Conservation (phyloP, 2,329 filamentous ascomycete genomes). For the Dothistroma pini region DNA sequence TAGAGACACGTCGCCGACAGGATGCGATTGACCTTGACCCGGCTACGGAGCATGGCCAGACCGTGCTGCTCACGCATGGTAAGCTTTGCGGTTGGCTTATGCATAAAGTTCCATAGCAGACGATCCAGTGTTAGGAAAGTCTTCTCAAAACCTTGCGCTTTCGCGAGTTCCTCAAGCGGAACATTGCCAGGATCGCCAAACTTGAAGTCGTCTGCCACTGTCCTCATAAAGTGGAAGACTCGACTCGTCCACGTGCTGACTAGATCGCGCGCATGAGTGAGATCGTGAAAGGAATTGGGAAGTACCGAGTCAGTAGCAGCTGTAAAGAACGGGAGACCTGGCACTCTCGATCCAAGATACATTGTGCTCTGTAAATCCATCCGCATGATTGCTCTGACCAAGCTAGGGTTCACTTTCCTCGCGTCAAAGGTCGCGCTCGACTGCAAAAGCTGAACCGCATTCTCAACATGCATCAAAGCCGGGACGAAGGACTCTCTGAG, state of each 20-base stretch:
- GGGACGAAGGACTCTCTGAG: conserved; percentile 31
- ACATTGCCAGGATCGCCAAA: conserved; percentile 25
- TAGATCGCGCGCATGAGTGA: conserved; percentile 30
- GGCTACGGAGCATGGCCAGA: conserved; percentile 28
- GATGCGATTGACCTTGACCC: conserved; percentile 31
- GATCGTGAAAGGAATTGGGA: conserved; percentile 25
- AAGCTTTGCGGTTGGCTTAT: conserved; percentile 27
- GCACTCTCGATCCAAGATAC: conserved; percentile 27
- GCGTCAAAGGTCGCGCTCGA: conserved; percentile 21
- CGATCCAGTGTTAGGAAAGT: conserved; percentile 27
- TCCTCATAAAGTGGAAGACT: conserved; percentile 31
- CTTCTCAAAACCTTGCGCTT: conserved; percentile 27
- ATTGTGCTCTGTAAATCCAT: conserved; percentile 32
- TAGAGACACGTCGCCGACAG: conserved; percentile 28
- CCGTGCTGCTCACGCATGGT: conserved; percentile 31
- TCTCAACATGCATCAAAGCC: conserved; percentile 33
- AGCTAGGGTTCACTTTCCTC: conserved; percentile 27
- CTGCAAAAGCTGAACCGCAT: conserved; percentile 32
- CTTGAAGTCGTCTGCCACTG: conserved; percentile 28
- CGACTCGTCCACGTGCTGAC: conserved; percentile 30
- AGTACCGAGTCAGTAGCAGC: conserved; percentile 27
- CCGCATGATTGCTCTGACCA: conserved; percentile 31
- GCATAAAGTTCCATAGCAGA: conserved; percentile 31
- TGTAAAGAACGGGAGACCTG: conserved; percentile 30
- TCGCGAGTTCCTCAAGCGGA: conserved; percentile 28